These are phyloP conservation scores for Colletotrichum sansevieriae DNA, from an alignment of 2,329 filamentous ascomycete species.

Conservation along the genomic window DNA sequence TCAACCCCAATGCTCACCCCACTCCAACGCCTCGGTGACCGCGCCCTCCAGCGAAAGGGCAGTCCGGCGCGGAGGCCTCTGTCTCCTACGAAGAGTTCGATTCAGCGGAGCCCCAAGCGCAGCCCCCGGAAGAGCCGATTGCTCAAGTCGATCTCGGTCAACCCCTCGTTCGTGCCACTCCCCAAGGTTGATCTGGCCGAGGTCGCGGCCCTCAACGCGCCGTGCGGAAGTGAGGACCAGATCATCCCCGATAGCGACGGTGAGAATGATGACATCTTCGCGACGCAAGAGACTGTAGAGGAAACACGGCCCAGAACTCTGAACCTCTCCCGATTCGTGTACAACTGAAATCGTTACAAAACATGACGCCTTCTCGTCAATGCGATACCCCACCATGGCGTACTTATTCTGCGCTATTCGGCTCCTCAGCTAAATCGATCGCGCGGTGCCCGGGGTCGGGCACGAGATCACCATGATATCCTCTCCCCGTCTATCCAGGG, in stretches of 20 bases:
- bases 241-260: conserved; percentile 66
- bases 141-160: conserved; percentile 56
- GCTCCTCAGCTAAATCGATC: conserved; percentile 5
- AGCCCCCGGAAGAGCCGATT: conserved; percentile 43
- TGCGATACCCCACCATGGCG: conserved; percentile 30
- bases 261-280: conserved; percentile 56
- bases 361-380: conserved; percentile 19
- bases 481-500: neutral
- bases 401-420: conserved; percentile 31
- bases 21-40: conserved; percentile 65
- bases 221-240: conserved; percentile 68
- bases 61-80: conserved; percentile 45
- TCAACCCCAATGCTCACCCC: conserved; percentile 62
- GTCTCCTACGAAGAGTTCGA: conserved; percentile 37
- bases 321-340: conserved; percentile 65
- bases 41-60: conserved; percentile 55
- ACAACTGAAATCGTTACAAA: conserved; percentile 43
- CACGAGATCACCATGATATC: conserved; percentile 20
- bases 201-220: conserved; percentile 63
- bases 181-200: conserved; percentile 67
- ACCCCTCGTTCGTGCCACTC: conserved; percentile 68
- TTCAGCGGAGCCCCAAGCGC: conserved; percentile 43
- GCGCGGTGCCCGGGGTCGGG: neutral
- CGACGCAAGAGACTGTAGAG: conserved; percentile 44
- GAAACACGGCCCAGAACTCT: conserved; percentile 50